phyloP scores from a whole-genome alignment of 805 yeast genomes.

The Sugiyamaella smithiae region DNA sequence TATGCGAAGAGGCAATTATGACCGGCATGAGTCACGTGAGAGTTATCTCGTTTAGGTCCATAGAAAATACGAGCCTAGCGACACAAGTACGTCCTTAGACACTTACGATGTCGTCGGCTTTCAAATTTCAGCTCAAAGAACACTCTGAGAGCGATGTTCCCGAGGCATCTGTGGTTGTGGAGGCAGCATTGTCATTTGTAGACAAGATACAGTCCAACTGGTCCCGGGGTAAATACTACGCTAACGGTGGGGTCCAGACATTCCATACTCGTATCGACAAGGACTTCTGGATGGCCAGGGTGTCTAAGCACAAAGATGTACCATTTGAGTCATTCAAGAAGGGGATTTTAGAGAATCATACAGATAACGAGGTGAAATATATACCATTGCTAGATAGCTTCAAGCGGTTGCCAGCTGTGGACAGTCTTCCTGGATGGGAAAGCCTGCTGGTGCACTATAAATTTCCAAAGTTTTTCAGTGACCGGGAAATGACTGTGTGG shows the following conservation, averaged over 20 bases:
- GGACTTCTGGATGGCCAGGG: constrained; percentile 39
- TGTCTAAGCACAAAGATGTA: constrained; percentile 32
- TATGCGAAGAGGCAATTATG: no score
- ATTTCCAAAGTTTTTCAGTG: constrained; percentile 35
- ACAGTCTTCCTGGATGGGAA: constrained; percentile 25
- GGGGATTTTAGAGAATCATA: constrained; percentile 36
- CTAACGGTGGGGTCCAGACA: constrained; percentile 21
- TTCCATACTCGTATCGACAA: constrained; percentile 26
- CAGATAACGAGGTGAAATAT: constrained; percentile 39
- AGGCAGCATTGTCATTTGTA: constrained; percentile 22
- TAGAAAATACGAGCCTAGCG: no score
- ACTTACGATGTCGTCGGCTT: no score
- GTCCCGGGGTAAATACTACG: constrained; percentile 23
- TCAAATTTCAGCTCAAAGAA: constrained; percentile 24
- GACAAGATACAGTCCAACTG: constrained; percentile 22
- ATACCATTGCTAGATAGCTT: constrained; percentile 33
- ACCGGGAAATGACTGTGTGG: constrained; percentile 39
- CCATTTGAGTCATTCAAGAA: constrained; percentile 30
- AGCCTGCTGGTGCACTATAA: constrained; percentile 31
- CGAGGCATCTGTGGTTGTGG: constrained; percentile 19
- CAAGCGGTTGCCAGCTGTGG: constrained; percentile 21
- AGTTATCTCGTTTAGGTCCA: no score
- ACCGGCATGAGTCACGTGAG: no score
- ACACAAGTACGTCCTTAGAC: no score
- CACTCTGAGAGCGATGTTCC: constrained; percentile 26